These are phyloP conservation scores for Pseudocercospora crystallina DNA, from an alignment of 2,329 filamentous ascomycete genomes.

Conservation along the genomic window DNA sequence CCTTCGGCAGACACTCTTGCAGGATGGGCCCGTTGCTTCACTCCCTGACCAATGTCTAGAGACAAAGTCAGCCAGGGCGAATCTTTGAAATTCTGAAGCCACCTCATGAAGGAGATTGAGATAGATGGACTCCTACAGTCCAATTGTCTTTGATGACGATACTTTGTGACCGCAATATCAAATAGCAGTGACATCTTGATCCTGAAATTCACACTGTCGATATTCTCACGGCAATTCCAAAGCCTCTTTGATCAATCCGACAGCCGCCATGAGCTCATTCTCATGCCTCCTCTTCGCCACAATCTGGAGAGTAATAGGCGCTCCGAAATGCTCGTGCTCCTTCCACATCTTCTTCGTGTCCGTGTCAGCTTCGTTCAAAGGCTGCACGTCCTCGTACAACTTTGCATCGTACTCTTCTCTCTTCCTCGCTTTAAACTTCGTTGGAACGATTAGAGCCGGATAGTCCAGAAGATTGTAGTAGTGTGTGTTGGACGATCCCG, in stretches of 20 bases:
- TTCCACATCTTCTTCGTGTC: conserved; percentile 4
- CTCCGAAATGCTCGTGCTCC: background rate
- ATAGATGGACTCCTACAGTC: too few relatives aligned
- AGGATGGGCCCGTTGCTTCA: too few relatives aligned
- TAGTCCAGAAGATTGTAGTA: conserved; percentile 10
- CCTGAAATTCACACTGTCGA: too few relatives aligned
- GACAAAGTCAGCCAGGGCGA: too few relatives aligned
- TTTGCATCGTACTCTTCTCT: background rate
- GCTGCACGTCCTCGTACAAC: background rate
- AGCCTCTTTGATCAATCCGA: conserved; percentile 7
- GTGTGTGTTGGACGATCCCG: background rate
- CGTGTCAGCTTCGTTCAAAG: background rate
- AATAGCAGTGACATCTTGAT: too few relatives aligned
- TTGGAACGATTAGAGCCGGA: conserved; percentile 6
- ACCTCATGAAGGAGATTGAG: too few relatives aligned
- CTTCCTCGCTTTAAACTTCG: background rate
- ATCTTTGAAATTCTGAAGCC: too few relatives aligned
- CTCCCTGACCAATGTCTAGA: too few relatives aligned
- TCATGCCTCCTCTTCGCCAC: conserved; percentile 8
- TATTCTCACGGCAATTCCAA: background rate
- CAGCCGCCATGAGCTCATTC: conserved; percentile 11
- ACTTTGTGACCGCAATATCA: too few relatives aligned
- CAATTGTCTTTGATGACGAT: too few relatives aligned
- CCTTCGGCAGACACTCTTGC: too few relatives aligned
- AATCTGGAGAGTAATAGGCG: conserved; percentile 5